phyloP scores from a whole-genome alignment of 2,329 filamentous ascomycete species.

The Trichophyton equinum region DNA sequence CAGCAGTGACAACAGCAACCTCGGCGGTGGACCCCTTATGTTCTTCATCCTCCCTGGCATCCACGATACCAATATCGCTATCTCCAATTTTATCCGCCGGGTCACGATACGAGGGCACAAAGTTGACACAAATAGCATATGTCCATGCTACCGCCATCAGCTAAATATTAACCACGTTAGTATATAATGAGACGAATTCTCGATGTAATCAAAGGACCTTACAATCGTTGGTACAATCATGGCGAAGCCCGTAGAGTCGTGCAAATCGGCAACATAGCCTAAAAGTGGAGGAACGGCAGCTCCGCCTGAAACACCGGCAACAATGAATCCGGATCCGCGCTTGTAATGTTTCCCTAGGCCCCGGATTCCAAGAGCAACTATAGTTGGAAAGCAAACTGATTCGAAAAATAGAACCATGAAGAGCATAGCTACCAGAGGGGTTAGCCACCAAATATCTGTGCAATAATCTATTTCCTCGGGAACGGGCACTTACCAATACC shows the following conservation, averaged over 20 bases:
- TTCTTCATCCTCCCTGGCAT: constrained; percentile 6
- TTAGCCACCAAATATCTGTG: constrained; percentile 19
- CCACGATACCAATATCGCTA: background rate
- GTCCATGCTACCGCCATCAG: constrained; percentile 47
- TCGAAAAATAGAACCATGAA: constrained; percentile 68
- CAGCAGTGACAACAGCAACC: background rate
- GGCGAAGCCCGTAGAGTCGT: constrained; percentile 47
- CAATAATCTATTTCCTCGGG: background rate
- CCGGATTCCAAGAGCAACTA: constrained; percentile 65
- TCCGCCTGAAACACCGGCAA: constrained; percentile 59
- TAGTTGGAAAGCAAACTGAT: constrained; percentile 68
- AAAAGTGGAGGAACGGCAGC: constrained; percentile 61
- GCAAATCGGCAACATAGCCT: constrained; percentile 52
- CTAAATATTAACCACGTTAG: constrained; percentile 6
- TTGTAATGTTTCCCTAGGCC: constrained; percentile 62
- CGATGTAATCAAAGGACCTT: background rate
- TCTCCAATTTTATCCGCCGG: constrained; percentile 47
- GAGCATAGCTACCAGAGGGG: constrained; percentile 36
- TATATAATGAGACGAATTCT: background rate
- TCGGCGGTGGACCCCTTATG: background rate
- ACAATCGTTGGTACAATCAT: constrained; percentile 53
- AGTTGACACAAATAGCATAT: constrained; percentile 53
- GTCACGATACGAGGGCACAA: constrained; percentile 49
- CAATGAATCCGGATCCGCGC: constrained; percentile 54
- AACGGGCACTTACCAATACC: constrained; percentile 29